Conservation (phyloP, 768 basidiomycete genomes). For the Artomyces pyxidatus region DNA sequence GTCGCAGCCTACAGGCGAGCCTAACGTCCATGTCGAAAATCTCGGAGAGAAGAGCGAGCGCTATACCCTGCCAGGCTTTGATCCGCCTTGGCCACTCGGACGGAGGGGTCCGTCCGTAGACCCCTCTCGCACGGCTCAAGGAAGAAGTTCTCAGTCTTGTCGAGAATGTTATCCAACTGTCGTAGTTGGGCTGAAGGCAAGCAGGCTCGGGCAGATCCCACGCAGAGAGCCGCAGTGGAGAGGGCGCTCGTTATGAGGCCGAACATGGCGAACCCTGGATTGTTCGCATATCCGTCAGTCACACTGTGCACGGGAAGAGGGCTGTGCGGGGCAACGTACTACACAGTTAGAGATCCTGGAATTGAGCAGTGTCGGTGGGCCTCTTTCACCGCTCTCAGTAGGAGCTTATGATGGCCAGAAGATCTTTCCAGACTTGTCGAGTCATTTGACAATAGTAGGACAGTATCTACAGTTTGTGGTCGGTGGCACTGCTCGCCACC, state of each 20-base stretch:
- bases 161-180: not conserved
- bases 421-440: not conserved
- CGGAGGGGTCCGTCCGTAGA: not conserved
- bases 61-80: not conserved
- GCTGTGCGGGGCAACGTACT: not conserved
- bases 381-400: not conserved
- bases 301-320: not conserved
- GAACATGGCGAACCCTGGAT: not conserved
- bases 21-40: too few species aligned
- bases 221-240: not conserved
- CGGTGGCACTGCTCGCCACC: too few species aligned
- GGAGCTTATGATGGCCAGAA: not conserved
- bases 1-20: not conserved
- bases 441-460: not conserved
- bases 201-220: not conserved
- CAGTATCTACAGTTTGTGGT: not conserved
- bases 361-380: not conserved
- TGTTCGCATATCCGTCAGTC: not conserved
- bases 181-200: not conserved
- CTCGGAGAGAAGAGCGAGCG: not conserved
- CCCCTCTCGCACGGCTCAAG: not conserved
- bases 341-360: not conserved
- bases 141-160: not conserved
- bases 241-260: not conserved
- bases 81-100: not conserved